Evolutionary conservation across 768 basidiomycete genomes (phyloP).

Genomic region (Phlegmacium glaucopus): DNA sequence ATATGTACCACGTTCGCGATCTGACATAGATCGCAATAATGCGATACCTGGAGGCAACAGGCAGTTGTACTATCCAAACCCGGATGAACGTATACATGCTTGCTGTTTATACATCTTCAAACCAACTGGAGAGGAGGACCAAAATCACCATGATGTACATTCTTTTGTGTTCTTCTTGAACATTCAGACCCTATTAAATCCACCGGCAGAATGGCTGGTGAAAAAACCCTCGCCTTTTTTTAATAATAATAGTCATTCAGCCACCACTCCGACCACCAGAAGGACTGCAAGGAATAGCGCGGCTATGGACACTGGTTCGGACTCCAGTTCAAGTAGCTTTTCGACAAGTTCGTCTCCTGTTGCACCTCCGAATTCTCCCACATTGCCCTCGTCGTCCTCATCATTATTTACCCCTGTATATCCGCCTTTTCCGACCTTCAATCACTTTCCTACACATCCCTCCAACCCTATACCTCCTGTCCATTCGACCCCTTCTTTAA

Average conservation of each 20-base stretch:
- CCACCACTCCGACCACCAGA: neutral
- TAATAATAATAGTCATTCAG: neutral
- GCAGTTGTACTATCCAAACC: slow-evolving; percentile 42
- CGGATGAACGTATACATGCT: slow-evolving; percentile 47
- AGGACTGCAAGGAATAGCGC: neutral
- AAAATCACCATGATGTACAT: slow-evolving; percentile 29
- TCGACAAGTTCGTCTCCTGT: neutral
- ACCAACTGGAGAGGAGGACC: slow-evolving; percentile 32
- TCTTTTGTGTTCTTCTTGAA: slow-evolving; percentile 51
- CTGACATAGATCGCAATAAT: slow-evolving; percentile 4
- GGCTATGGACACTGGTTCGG: neutral
- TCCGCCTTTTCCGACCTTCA: slow-evolving; percentile 25
- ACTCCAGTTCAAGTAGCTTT: neutral
- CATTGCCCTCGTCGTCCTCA: slow-evolving; percentile 6
- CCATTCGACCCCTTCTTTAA: neutral
- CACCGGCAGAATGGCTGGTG: slow-evolving; percentile 25
- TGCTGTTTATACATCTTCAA: slow-evolving; percentile 47
- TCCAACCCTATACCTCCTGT: neutral
- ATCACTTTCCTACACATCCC: slow-evolving; percentile 8
- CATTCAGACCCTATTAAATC: slow-evolving; percentile 35
- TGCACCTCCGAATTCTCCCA: slow-evolving; percentile 2
- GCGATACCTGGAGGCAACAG: slow-evolving; percentile 12
- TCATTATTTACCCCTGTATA: slow-evolving; percentile 10
- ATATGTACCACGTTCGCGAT: slow-evolving; percentile 27
- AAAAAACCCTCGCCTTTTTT: neutral